Conservation (phyloP, 2,329 filamentous ascomycete genomes). For the Ilyonectria mors-panacis region DNA sequence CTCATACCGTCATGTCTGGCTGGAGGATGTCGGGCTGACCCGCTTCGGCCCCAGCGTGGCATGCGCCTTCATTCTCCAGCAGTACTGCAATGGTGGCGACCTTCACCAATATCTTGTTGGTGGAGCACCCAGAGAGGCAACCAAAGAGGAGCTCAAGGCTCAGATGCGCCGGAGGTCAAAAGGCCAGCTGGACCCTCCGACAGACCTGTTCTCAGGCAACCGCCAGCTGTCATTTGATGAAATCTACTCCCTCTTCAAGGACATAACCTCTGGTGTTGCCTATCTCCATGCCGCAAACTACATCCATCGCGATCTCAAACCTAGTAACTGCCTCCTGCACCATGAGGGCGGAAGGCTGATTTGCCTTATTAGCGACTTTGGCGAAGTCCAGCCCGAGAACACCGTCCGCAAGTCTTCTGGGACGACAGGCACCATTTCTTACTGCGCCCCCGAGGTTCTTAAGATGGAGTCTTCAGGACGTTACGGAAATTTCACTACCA, state of each 20-base stretch:
- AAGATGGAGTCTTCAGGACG: conserved; percentile 76
- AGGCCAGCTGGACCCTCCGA: conserved; percentile 77
- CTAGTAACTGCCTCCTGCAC: conserved; percentile 94
- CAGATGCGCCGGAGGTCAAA: conserved; percentile 87
- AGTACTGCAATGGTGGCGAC: conserved; percentile 96
- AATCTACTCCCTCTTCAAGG: conserved; percentile 96
- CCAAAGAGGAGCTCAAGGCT: conserved; percentile 90
- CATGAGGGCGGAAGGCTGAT: conserved; percentile 78
- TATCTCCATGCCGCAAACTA: conserved; percentile 94
- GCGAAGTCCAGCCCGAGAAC: conserved; percentile 92
- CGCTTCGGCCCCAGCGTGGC: conserved; percentile 92
- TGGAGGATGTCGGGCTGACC: conserved; percentile 88
- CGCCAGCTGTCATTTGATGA: conserved; percentile 81
- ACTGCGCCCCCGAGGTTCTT: conserved; percentile 95
- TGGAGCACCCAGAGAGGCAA: conserved; percentile 72
- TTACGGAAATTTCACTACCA: conserved; percentile 95
- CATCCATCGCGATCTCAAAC: conserved; percentile 96
- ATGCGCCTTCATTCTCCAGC: conserved; percentile 96
- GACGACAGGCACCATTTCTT: conserved; percentile 95
- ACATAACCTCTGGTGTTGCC: conserved; percentile 92
- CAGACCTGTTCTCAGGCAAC: conserved; percentile 59
- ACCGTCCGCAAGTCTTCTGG: conserved; percentile 89
- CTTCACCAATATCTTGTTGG: conserved; percentile 89
- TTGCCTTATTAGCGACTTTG: conserved; percentile 97
- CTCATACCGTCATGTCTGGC: conserved; percentile 97